Evolutionary conservation across 805 yeast species (phyloP), one percentile per base, ranked within the genome.

Genomic region (Sungouiozyma ichnusensis): DNA sequence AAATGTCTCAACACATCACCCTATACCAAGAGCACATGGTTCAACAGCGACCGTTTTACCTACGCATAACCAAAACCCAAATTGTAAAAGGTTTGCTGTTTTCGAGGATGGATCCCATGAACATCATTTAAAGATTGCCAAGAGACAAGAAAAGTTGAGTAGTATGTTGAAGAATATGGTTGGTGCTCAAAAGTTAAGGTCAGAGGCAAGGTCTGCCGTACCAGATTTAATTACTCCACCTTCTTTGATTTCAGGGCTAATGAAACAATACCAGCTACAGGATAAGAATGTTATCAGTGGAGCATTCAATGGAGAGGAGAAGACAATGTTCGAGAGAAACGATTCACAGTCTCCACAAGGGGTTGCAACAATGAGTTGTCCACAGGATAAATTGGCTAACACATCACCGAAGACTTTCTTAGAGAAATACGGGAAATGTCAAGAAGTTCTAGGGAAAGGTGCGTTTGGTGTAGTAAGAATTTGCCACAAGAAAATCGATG

Each of bases 401-500:
- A 24, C 29, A 7, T 24, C 29, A 11, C 11, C 29, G 11, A 24
- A 24, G 29, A 24, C 29, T 24, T 82, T 90, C 60, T 81, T 78
- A 7, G 88, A 87, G 52, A 84, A 88, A 58, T 90, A 90, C 60
- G 98, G 98, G 35, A 74, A 83, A 40, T 90, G 97, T 60, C 95
- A 86, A 63, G 97, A 90, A 60, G 85, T 88, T 38, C 76, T 92
- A 48, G 98, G 98, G 19, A 74, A 84, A 40, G 97, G 97, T 16
- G 79, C 96, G 0, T 90, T 84, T 67, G 98, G 98, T 16, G 85
- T 86, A 37, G 97, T 90, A 16, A 71, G 96, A 46, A 76, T 92
- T 4, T 74, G 94, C 5, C 97, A 88, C 67, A 81, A 81, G 59
- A 77, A 74, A 53, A 34, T 44, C 7, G 16, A 36, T n/a, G 35